Base-by-base conservation (phyloP, 2,329 filamentous ascomycete species). In the Conoideocrella luteorostrata region DNA sequence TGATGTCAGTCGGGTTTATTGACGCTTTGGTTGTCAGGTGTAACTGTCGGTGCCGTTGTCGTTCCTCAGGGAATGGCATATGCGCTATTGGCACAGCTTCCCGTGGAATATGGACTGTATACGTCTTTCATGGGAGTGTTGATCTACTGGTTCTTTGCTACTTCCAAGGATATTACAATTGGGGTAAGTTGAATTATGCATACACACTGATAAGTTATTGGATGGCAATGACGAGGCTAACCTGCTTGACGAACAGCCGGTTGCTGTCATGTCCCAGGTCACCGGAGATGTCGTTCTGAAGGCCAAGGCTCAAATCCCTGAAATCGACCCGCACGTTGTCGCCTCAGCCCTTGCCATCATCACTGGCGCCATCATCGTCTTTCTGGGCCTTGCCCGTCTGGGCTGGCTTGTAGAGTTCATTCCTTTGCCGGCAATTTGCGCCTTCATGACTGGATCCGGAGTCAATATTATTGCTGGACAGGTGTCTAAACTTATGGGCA, bases 81-180 rank as follows among this genome's bases (percentile, higher is more conserved):
- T 44, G 72, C 72, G 17, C 56, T 69, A 28, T 58, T 76, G 15
- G 72, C 72, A 3, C 59, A 67, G 45, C 65, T 76, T 38, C 60
- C 64, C 4, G 64, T 71, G 21, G 67, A 76, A 50, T 76, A 70
- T 54, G 72, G 72, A 12, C 55, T 76, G 15, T 68, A 68, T 54
- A 90, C 91, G 1, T 95, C 90, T 0, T 97, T 97, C 59, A 95
- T 96, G 80, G 91, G 91, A 47, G 90, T 96, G 17, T 65, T 95
- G 50, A 74, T 95, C 54, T 97, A 97, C 66, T 97, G 91, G 91
- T 90, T 95, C 64, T 97, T 97, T 59, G 91, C 90, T 30, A 97
- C 91, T 0, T 96, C 90, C 20, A 97, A 97, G 54, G 72, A 75
- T 65, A 94, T 95, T 59, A 93, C 88, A 15, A 93, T 94, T 51